phyloP scores from a whole-genome alignment of 2,329 filamentous ascomycete genomes.

The Penicillium sp. region DNA sequence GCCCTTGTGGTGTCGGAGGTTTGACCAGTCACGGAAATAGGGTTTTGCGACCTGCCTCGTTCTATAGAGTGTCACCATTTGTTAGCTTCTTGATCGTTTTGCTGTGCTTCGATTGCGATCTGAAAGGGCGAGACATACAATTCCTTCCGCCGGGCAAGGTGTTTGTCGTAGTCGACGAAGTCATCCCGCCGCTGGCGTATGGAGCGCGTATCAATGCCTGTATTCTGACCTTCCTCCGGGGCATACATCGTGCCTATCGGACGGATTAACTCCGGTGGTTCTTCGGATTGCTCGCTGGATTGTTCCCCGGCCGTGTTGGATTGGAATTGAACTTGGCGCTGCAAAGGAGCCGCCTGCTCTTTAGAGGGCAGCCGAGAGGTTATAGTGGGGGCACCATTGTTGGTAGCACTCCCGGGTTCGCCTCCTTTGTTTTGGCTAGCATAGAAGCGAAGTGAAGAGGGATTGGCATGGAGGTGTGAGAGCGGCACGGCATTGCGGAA shows the following conservation, averaged over 20 bases:
- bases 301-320: constrained; percentile 27
- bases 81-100: constrained; percentile 6
- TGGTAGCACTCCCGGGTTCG: constrained; percentile 5
- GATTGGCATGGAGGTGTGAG: constrained; percentile 18
- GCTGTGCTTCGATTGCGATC: no score
- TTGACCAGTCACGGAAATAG: constrained; percentile 94
- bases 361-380: constrained; percentile 5
- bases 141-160: constrained; percentile 70
- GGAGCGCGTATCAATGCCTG: constrained; percentile 67
- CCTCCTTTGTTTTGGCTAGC: constrained; percentile 22
- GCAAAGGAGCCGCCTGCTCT: constrained; percentile 3
- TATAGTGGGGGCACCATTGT: constrained; percentile 11
- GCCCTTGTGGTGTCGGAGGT: constrained; percentile 75
- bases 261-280: constrained; percentile 56
- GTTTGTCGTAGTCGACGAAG: constrained; percentile 80
- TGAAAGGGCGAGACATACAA: constrained; percentile 57
- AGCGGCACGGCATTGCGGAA: constrained; percentile 27
- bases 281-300: constrained; percentile 30
- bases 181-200: constrained; percentile 69
- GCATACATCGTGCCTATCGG: constrained; percentile 79
- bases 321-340: constrained; percentile 27
- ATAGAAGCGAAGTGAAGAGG: constrained; percentile 29
- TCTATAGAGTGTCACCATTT: constrained; percentile 40
- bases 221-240: constrained; percentile 76
- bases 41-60: constrained; percentile 75